Base-by-base conservation (phyloP, 169 alveolate genomes). In the Plasmodium falciparum region DNA sequence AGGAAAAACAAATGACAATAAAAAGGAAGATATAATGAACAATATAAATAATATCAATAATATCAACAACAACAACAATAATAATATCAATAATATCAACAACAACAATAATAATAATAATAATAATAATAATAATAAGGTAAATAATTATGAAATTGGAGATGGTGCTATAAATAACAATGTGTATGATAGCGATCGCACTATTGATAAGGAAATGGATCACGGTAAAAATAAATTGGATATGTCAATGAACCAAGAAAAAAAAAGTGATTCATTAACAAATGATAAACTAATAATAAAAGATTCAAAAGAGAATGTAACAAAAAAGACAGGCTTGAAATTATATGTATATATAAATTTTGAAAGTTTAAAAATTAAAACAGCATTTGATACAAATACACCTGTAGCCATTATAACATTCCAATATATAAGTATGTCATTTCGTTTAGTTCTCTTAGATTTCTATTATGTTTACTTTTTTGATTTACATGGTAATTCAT, bases 351-450 rank as follows among this genome's bases (percentile, higher is more conserved):
- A 86, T 61, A 86, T 86, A 70, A 86, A 86, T 33, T 72, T 86
- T 58, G 88, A 86, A 17, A 86, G 92, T 56, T 67, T 86, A 70
- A 70, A 54, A 56, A 61, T 86, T n/a, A 86, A 72, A 86, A 71
- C 92, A 8, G 59, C 88, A 24, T 86, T 86, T 71, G 88, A 72
- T 72, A 56, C 7, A 24, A 61, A 49, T 15, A 86, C 74, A 29
- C 92, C 92, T 45, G 85, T 86, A 49, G 92, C 92, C 3, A 58
- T 86, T 6, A 72, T 86, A 39, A 72, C 86, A 33, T 86, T 86
- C 66, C 73, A 70, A 67, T 71, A 70, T 43, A 86, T 86, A 59
- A 86, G 88, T 47, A 86, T 86, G 20, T 86, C 92, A 12, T 86
- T 86, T 43, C 78, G 73, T 20, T 66, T 86, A 86, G 75, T 71